Percentiles rank a stretch among this genome's conserved stretches.
These are phyloP conservation scores for Linnemannia schmuckeri DNA, from an alignment of 192 early-diverging fungal species.

Conservation along the genomic window DNA sequence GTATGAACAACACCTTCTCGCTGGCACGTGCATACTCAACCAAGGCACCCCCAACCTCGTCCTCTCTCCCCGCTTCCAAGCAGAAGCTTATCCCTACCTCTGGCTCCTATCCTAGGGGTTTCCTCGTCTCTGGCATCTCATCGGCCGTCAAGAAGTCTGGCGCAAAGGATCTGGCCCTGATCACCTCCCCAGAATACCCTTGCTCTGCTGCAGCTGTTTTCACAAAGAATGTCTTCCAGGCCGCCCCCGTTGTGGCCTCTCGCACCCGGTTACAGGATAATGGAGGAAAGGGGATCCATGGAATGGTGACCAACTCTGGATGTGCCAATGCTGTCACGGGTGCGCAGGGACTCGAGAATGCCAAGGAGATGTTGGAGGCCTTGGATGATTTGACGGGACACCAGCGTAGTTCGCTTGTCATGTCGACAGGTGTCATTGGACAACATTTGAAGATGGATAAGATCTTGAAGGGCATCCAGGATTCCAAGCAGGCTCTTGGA, in stretches of 20 bases:
- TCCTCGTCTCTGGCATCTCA: slow-evolving; percentile 78
- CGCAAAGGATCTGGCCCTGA: slow-evolving; percentile 84
- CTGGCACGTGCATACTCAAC: slow-evolving; percentile 38
- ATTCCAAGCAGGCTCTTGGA: slow-evolving; percentile 56
- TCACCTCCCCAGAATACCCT: slow-evolving; percentile 74
- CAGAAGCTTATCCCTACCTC: slow-evolving; percentile 74
- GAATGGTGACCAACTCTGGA: slow-evolving; percentile 87
- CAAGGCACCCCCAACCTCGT: slow-evolving; percentile 36
- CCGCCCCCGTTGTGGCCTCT: slow-evolving; percentile 89
- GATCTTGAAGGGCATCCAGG: slow-evolving; percentile 77
- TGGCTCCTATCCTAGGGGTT: slow-evolving; percentile 90
- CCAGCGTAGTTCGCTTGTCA: slow-evolving; percentile 72
- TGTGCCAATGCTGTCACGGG: slow-evolving; percentile 99
- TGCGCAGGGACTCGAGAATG: slow-evolving; percentile 82
- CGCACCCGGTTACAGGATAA: slow-evolving; percentile 69
- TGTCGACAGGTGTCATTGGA: slow-evolving; percentile 99
- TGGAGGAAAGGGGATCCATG: slow-evolving; percentile 56
- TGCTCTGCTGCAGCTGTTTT: slow-evolving; percentile 91
- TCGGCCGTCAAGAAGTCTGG: slow-evolving; percentile 88
- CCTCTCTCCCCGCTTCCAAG: slow-evolving; percentile 61
- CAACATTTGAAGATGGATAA: slow-evolving; percentile 89
- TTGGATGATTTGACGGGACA: slow-evolving; percentile 68
- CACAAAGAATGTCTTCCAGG: slow-evolving; percentile 92
- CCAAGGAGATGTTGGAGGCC: slow-evolving; percentile 73
- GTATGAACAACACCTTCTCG: slow-evolving; percentile 3